Base-by-base conservation (phyloP, 108 stramenopile genomes). In the Pseudonitzschia delicatissima region DNA sequence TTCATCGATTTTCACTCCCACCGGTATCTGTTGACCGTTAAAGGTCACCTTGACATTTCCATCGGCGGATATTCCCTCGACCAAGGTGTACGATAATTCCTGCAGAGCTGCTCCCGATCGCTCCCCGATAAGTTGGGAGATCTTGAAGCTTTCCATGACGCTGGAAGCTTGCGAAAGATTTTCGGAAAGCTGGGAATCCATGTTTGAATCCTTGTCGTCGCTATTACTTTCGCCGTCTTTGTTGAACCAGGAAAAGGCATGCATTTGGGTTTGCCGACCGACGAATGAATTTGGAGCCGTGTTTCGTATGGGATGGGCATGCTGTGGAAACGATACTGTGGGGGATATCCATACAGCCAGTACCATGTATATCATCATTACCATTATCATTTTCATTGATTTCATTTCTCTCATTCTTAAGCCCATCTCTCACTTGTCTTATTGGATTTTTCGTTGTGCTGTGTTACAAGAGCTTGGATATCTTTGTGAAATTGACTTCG, bases 11-110 rank as follows among this genome's bases (percentile, higher is more conserved):
- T 64, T 23, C 0, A 84, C 75, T 23, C 37, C 21, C 15, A 73
- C 35, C 2, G 79, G 79, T 49, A 47, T 37, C 37, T 78, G 79
- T 60, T 80, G 66, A 12, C 83, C 76, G 53, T 78, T 66, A 35
- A 78, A 45, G 28, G 59, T 51, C 17, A 84, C 67, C 29, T 74
- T 78, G 31, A 84, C 66, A 47, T 83, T 83, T 12, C 83, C 83
- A 67, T 81, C 73, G 12, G 53, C 67, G 12, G 79, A 60, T 8
- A 47, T 18, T n/a, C 83, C 83, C 51, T 73, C 77, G 3, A 84
- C 71, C 13, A 67, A 44, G 2, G 67, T 52, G 20, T 66, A 48
- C 1, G 75, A 39, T n/a, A 84, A 57, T 18, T 84, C 79, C 23
- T 77, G 62, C 20, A 73, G 34, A 17, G 79, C 23, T 17, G 45